Conservation (phyloP, 768 basidiomycete genomes). For the Mycena chlorophos region DNA sequence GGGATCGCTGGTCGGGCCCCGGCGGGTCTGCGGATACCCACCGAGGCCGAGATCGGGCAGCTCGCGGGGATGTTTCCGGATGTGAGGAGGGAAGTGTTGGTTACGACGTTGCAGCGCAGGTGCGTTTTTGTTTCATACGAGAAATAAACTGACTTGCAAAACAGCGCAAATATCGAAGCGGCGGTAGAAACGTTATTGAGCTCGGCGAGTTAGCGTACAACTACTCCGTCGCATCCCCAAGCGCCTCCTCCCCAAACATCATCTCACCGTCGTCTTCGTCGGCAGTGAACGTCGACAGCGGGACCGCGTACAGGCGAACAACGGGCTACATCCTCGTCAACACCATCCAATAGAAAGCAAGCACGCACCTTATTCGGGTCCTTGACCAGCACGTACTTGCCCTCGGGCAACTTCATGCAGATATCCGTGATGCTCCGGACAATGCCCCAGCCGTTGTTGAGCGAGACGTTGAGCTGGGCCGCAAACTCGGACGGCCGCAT, state of each 20-base stretch:
- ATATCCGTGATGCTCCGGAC: constrained; percentile 92
- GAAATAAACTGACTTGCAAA: constrained; percentile 13
- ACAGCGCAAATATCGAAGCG: constrained; percentile 73
- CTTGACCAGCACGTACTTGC: constrained; percentile 95
- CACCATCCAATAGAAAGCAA: constrained; percentile 7
- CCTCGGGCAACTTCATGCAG: constrained; percentile 95
- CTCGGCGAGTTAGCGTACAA: constrained; percentile 38
- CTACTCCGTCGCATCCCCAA: constrained; percentile 6
- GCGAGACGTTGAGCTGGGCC: constrained; percentile 88
- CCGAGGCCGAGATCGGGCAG: constrained; percentile 73
- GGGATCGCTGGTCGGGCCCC: constrained; percentile 70
- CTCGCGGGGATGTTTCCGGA: constrained; percentile 84
- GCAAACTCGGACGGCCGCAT: constrained; percentile 95
- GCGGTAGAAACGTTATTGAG: constrained; percentile 80
- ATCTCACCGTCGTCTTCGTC: constrained; percentile 75
- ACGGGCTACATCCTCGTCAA: constrained; percentile 62
- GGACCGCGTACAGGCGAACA: constrained; percentile 92
- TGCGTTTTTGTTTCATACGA: constrained; percentile 31
- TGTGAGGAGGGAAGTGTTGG: constrained; percentile 66
- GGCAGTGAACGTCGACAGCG: constrained; percentile 78
- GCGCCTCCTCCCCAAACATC: constrained; percentile 35
- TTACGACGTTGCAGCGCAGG: constrained; percentile 82
- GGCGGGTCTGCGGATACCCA: constrained; percentile 65
- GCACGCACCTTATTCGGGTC: constrained; percentile 96
- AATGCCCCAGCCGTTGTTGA: constrained; percentile 98